A percentile compares a stretch with the other conserved stretches of the same genome.
Evolutionary conservation across 2,329 filamentous ascomycete species (phyloP).

Genomic region (Pseudopyricularia cyperi): DNA sequence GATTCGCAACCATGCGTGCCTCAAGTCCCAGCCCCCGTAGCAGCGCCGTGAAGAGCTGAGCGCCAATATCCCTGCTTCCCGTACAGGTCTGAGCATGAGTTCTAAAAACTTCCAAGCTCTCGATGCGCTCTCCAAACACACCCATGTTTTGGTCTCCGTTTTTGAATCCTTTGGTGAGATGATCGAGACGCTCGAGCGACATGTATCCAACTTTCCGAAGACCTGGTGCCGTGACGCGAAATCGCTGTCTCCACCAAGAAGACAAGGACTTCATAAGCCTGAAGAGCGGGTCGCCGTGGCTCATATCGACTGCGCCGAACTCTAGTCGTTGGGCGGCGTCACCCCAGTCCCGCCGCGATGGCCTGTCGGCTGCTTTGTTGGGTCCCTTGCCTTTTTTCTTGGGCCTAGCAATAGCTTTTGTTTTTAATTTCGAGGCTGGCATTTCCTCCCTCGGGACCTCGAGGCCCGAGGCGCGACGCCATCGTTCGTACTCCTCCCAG

Average conservation of each 20-base stretch:
- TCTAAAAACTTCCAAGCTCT: constrained; percentile 54
- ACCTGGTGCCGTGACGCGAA: constrained; percentile 63
- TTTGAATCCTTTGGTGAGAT: constrained; percentile 58
- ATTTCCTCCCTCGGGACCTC: constrained; percentile 21
- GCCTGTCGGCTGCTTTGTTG: constrained; percentile 18
- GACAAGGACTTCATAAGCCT: constrained; percentile 63
- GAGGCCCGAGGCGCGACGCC: constrained; percentile 56
- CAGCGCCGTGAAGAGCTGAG: constrained; percentile 80
- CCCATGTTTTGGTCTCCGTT: constrained; percentile 42
- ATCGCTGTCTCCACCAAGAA: constrained; percentile 80
- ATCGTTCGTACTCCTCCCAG: constrained; percentile 61
- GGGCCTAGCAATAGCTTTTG: neutral
- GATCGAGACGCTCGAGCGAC: constrained; percentile 58
- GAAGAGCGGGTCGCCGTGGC: constrained; percentile 69
- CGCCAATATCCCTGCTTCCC: constrained; percentile 78
- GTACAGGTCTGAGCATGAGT: constrained; percentile 53
- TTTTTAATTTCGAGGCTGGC: neutral
- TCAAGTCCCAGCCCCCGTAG: constrained; percentile 71
- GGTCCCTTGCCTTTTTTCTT: constrained; percentile 24
- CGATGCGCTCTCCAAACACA: constrained; percentile 64
- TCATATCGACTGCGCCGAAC: constrained; percentile 60
- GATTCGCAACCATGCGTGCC: constrained; percentile 66
- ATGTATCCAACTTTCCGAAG: constrained; percentile 86
- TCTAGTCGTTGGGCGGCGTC: constrained; percentile 56
- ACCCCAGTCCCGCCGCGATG: constrained; percentile 52